A percentile compares a stretch with the other conserved stretches of the same genome.
phyloP scores from a whole-genome alignment of 2,329 filamentous ascomycete genomes.

The Venturia oleaginea region DNA sequence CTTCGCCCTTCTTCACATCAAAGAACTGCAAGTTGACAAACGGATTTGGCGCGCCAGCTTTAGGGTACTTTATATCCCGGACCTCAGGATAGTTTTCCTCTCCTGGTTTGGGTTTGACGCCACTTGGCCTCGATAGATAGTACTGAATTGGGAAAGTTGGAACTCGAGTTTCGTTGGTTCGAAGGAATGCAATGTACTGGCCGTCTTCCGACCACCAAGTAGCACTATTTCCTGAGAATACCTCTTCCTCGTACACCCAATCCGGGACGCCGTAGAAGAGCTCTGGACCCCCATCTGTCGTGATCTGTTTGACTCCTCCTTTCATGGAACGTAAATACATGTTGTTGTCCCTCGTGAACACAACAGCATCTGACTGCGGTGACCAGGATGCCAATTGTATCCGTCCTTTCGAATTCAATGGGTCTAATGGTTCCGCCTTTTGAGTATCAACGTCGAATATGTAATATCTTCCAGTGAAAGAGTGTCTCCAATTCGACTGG shows the following conservation, averaged over 20 bases:
- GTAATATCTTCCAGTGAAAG: constrained; percentile 78
- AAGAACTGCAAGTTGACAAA: constrained; percentile 83
- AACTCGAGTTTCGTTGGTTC: constrained; percentile 87
- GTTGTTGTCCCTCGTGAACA: constrained; percentile 89
- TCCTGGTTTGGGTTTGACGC: constrained; percentile 54
- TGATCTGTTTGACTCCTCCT: constrained; percentile 61
- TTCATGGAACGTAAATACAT: constrained; percentile 66
- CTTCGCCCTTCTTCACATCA: constrained; percentile 65
- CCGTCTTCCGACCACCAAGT: constrained; percentile 96
- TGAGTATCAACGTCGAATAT: constrained; percentile 84
- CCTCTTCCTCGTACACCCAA: constrained; percentile 92
- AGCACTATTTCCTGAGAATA: constrained; percentile 68
- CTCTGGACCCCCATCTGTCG: constrained; percentile 74
- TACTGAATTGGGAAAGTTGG: constrained; percentile 91
- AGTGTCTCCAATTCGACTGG: constrained; percentile 80
- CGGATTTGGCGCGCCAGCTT: constrained; percentile 88
- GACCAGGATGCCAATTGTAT: constrained; percentile 88
- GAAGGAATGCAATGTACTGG: constrained; percentile 79
- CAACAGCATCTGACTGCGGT: constrained; percentile 73
- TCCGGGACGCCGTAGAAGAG: constrained; percentile 95
- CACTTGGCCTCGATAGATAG: constrained; percentile 80
- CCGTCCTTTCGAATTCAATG: constrained; percentile 51
- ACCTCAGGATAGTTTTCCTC: constrained; percentile 88
- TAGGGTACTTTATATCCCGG: constrained; percentile 91
- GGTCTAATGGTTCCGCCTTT: constrained; percentile 66